Evolutionary conservation across 2,329 filamentous ascomycete species (phyloP).

Genomic region (Drechslera avenae): DNA sequence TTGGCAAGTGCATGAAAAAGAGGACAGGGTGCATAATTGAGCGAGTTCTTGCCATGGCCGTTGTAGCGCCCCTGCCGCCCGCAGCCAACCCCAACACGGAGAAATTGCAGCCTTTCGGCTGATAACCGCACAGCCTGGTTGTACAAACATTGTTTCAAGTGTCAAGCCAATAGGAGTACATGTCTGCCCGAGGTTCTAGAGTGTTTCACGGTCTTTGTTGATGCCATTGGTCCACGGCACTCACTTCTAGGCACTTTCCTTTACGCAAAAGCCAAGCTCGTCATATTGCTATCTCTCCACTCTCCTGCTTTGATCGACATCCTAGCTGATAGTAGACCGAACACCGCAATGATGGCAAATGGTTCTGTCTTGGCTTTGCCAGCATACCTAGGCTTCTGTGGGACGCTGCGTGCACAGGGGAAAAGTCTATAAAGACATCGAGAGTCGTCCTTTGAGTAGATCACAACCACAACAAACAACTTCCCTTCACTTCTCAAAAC

Average conservation of each 20-base stretch:
- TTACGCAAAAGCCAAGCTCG: slow-evolving; percentile 20
- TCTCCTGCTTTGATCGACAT: slow-evolving; percentile 18
- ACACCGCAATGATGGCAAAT: slow-evolving; percentile 14
- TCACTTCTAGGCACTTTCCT: slow-evolving; percentile 1
- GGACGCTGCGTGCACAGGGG: slow-evolving; percentile 8
- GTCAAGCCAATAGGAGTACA: slow-evolving; percentile 17
- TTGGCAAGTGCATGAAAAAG: slow-evolving; percentile 18
- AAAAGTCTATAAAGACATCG: slow-evolving; percentile 25
- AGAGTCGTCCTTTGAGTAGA: slow-evolving; percentile 14
- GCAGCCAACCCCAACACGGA: slow-evolving; percentile 22
- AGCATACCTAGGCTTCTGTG: slow-evolving; percentile 6
- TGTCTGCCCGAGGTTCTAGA: background rate
- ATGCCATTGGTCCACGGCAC: background rate
- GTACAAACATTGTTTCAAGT: slow-evolving; percentile 27
- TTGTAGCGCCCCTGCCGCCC: slow-evolving; percentile 10
- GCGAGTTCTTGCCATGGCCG: slow-evolving; percentile 12
- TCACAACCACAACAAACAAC: slow-evolving; percentile 19
- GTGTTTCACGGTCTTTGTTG: background rate
- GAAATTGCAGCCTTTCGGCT: slow-evolving; percentile 33
- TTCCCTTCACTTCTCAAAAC: slow-evolving; percentile 7
- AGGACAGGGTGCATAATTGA: slow-evolving; percentile 8
- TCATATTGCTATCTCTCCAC: slow-evolving; percentile 23
- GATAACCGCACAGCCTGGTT: slow-evolving; percentile 26
- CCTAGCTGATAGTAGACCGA: slow-evolving; percentile 26
- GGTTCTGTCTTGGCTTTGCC: slow-evolving; percentile 21